phyloP scores from a whole-genome alignment of 1,284 basidiomycete genomes.

The Cutaneotrichosporon curvatum region DNA sequence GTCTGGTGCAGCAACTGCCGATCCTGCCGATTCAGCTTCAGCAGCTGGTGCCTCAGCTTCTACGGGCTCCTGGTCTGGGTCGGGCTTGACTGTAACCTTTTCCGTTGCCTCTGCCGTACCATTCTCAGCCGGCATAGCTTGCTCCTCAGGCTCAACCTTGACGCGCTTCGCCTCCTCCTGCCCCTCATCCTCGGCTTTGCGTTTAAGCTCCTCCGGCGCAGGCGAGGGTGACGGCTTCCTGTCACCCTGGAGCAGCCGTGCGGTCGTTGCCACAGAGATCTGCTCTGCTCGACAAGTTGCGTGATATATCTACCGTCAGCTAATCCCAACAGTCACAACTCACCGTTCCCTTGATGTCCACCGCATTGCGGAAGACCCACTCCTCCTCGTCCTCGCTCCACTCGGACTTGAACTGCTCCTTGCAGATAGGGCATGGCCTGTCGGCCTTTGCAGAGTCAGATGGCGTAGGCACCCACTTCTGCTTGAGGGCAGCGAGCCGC shows the following conservation, averaged over 20 bases:
- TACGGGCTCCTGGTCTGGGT: no score
- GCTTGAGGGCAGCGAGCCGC: conserved; percentile 64
- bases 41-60: no score
- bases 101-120: background rate
- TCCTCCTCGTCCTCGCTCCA: conserved; percentile 96
- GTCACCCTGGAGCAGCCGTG: conserved; percentile 19
- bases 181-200: conserved; percentile 10
- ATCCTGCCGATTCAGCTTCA: no score
- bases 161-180: conserved; percentile 20
- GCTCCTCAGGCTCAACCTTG: conserved; percentile 13
- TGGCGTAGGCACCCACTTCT: conserved; percentile 78
- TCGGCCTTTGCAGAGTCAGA: conserved; percentile 66
- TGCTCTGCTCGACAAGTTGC: conserved; percentile 81
- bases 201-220: conserved; percentile 7
- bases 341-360: conserved; percentile 72
- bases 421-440: conserved; percentile 89
- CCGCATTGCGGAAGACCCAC: conserved; percentile 94
- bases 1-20: no score
- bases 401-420: conserved; percentile 85
- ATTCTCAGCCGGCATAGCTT: background rate
- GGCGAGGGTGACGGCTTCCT: conserved; percentile 7
- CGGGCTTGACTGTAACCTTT: no score
- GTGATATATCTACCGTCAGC: conserved; percentile 57
- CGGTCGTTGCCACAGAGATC: conserved; percentile 23
- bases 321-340: conserved; percentile 27